phyloP scores from a whole-genome alignment of 257 asterid genomes.

The Capsicum pubescens region DNA sequence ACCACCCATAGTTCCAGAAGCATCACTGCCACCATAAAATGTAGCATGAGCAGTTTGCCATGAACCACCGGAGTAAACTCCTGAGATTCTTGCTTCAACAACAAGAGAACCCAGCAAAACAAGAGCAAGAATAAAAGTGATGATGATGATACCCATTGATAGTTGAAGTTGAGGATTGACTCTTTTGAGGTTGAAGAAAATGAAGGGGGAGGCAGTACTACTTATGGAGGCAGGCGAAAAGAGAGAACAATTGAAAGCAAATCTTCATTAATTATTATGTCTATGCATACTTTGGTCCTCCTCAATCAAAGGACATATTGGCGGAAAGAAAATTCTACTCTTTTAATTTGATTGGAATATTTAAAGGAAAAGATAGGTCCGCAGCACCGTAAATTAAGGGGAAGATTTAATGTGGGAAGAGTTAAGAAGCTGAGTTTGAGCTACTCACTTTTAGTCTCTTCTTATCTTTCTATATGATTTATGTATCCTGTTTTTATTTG shows the following conservation, averaged over 20 bases:
- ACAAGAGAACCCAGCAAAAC: conserved; percentile 28
- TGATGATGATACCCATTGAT: conserved; percentile 34
- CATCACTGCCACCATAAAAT: conserved; percentile 89
- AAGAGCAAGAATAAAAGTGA: conserved; percentile 37
- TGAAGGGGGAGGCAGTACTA: conserved; percentile 40
- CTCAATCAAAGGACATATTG: conserved; percentile 51
- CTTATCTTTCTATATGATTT: conserved; percentile 5
- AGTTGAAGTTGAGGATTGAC: conserved; percentile 8
- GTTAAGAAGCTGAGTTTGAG: conserved; percentile 49
- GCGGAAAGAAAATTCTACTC: conserved; percentile 38
- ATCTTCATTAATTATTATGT: conserved; percentile 30
- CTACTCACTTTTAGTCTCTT: conserved; percentile 33
- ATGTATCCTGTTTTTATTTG: conserved; percentile 1
- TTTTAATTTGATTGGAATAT: not conserved
- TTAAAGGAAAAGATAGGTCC: conserved; percentile 35
- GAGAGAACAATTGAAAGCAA: conserved; percentile 30
- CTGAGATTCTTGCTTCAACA: conserved; percentile 59
- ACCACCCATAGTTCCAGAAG: conserved; percentile 95
- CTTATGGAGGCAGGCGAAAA: conserved; percentile 54
- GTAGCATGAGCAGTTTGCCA: conserved; percentile 91
- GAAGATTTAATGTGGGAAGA: too few species aligned
- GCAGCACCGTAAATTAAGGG: conserved; percentile 28
- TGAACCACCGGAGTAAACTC: conserved; percentile 62
- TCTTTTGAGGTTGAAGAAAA: not conserved
- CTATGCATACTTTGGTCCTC: conserved; percentile 35